Evolutionary conservation across 2,329 filamentous ascomycete genomes (phyloP).

Genomic region (Paraphoma chrysanthemicola): DNA sequence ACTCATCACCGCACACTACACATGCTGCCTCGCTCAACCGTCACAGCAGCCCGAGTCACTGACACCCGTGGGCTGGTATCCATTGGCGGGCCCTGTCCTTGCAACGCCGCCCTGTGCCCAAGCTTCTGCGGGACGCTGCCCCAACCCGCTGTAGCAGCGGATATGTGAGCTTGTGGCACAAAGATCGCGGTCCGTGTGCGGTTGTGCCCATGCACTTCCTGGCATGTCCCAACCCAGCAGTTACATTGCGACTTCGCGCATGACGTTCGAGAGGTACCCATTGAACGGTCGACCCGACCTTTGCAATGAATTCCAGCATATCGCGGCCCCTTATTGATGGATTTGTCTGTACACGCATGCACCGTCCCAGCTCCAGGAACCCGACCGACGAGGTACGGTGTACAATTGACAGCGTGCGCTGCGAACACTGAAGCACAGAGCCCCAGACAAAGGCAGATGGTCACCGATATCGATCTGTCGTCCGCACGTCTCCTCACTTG

Average conservation of each 20-base stretch:
- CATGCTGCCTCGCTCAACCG: neutral
- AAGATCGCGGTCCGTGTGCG: conserved; percentile 28
- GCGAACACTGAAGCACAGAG: conserved; percentile 21
- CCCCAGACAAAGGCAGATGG: neutral
- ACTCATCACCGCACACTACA: neutral
- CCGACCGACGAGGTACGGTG: conserved; percentile 21
- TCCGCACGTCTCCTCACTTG: conserved; percentile 24
- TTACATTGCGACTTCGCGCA: conserved; percentile 25
- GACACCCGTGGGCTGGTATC: neutral
- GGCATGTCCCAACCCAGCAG: conserved; percentile 20
- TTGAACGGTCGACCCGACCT: conserved; percentile 36
- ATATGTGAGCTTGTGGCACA: conserved; percentile 33
- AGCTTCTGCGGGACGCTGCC: conserved; percentile 23
- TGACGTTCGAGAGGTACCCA: conserved; percentile 27
- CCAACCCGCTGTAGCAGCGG: conserved; percentile 23
- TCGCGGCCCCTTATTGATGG: conserved; percentile 19
- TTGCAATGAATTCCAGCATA: conserved; percentile 22
- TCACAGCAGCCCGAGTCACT: conserved; percentile 2
- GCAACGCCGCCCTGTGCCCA: conserved; percentile 11
- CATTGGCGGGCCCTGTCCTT: neutral
- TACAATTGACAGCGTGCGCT: conserved; percentile 21
- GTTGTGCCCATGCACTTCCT: conserved; percentile 15
- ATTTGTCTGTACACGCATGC: conserved; percentile 23
- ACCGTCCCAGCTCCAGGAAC: conserved; percentile 20
- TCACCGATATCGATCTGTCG: conserved; percentile 6